A percentile compares a stretch with the other conserved stretches of the same genome.
phyloP scores from a whole-genome alignment of 2,329 filamentous ascomycete species.

The Aspergillus flavus region DNA sequence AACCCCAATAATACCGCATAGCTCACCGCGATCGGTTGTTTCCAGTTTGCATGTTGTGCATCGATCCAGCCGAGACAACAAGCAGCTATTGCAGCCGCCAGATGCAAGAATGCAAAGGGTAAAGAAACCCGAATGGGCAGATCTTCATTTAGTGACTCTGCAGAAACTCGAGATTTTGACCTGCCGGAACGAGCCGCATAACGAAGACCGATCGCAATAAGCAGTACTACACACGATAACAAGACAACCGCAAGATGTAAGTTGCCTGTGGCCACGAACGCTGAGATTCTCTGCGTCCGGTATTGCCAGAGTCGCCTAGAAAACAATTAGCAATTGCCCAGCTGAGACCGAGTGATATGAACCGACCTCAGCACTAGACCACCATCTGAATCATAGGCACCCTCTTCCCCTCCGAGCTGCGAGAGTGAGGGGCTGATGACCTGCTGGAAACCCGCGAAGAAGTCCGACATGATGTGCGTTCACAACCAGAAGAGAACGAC shows the following conservation, averaged over 20 bases:
- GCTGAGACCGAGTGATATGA: rapidly evolving
- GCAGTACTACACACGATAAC: slow-evolving; percentile 22
- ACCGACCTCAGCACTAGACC: slow-evolving; percentile 9
- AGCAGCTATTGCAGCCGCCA: slow-evolving; percentile 17
- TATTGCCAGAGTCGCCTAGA: slow-evolving; percentile 25
- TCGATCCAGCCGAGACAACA: slow-evolving; percentile 21
- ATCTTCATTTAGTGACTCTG: slow-evolving; percentile 6
- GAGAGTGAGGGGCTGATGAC: slow-evolving; percentile 1
- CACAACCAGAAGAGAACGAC: neutral
- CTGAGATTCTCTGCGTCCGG: slow-evolving; percentile 23
- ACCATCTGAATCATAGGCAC: neutral
- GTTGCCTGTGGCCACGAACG: slow-evolving; percentile 28
- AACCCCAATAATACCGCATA: slow-evolving; percentile 28
- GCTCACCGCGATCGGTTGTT: slow-evolving; percentile 24
- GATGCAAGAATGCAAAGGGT: slow-evolving; percentile 20
- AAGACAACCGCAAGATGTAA: slow-evolving; percentile 25
- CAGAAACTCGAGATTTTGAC: neutral
- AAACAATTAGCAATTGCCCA: neutral
- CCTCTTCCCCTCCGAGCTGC: neutral
- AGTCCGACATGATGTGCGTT: slow-evolving; percentile 6
- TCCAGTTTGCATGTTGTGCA: slow-evolving; percentile 20
- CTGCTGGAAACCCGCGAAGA: slow-evolving; percentile 4
- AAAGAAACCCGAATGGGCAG: slow-evolving; percentile 9
- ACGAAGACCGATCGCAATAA: slow-evolving; percentile 16
- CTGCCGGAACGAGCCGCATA: slow-evolving; percentile 12